Evolutionary conservation across 1,139 yeast genomes (phyloP), one percentile per base, ranked within the genome.

Genomic region (Yamadazyma taylorii): DNA sequence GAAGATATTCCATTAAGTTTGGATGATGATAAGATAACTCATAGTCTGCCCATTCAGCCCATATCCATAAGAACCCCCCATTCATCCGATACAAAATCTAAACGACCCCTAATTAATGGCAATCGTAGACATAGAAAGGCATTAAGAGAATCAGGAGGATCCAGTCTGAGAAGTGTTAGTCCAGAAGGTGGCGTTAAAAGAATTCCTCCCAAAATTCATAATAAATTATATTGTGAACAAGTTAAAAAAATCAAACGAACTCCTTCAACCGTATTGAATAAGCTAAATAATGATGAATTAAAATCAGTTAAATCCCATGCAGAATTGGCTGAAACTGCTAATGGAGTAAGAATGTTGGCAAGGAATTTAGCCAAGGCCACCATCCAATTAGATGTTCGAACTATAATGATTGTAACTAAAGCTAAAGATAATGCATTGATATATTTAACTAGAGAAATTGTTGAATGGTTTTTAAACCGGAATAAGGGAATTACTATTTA

Each of bases 331-430:
- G 85, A 87, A 51, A 85, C 95, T 2, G 95, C 95, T 3, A 85
- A 87, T 50, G 94, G 92, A 2, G 95, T 87, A 2, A 70, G 96
- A 33, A 75, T 84, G 68, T 67, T 87, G 43, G 88, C 92, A 15
- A 81, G 82, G 47, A 85, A 84, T 55, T 66, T 87, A 30, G 76
- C 84, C 33, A 77, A 79, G 48, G 89, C 95, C 5, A 81, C 86
- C 3, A 82, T 87, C 27, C 82, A 81, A 47, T 60, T 87, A 21
- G 81, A 84, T 40, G 82, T 85, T 8, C 72, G 73, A 37, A 78
- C 86, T 8, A 76, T 88, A 17, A 74, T 88, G 79, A 76, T 88
- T 16, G 89, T 87, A 11, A 88, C 96, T 11, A 88, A 88, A 57
- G 94, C 94, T 0, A 72, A 92, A 38, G 96, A 88, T 54, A 82